Conservation (phyloP, 2,329 filamentous ascomycete species). For the Simplicillium aogashimaense region DNA sequence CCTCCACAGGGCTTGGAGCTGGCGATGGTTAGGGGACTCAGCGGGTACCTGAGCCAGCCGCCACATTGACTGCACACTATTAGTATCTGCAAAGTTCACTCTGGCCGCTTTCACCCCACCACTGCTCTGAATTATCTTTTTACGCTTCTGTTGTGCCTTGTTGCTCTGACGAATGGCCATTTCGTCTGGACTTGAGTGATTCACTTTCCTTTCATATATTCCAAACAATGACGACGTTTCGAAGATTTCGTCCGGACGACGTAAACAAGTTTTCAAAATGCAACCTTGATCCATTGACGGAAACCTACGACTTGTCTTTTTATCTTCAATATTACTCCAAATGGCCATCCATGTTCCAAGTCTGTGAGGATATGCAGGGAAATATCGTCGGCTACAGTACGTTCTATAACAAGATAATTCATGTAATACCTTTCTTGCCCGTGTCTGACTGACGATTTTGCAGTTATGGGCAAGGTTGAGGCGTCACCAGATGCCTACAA, state of each 20-base stretch:
- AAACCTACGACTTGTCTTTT: slow-evolving; percentile 92
- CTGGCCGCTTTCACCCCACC: no score
- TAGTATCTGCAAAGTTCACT: no score
- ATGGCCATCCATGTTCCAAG: slow-evolving; percentile 92
- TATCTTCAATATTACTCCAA: slow-evolving; percentile 93
- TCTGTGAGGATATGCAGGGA: slow-evolving; percentile 77
- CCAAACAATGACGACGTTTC: slow-evolving; percentile 69
- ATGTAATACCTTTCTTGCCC: no score
- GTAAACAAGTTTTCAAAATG: slow-evolving; percentile 85
- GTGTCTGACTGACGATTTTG: slow-evolving; percentile 22
- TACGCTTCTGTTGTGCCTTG: no score
- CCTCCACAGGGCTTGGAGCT: no score
- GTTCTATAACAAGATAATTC: slow-evolving; percentile 16
- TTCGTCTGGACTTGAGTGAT: no score
- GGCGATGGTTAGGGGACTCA: no score
- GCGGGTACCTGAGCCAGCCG: no score
- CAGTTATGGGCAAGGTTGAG: slow-evolving; percentile 96
- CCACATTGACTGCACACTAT: no score
- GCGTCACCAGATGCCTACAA: slow-evolving; percentile 67
- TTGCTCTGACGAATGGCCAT: no score
- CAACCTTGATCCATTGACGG: slow-evolving; percentile 93
- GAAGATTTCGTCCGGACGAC: slow-evolving; percentile 75
- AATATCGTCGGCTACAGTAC: slow-evolving; percentile 90
- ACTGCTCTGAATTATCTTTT: no score
- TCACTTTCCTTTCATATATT: no score